These are phyloP conservation scores for Globisporangium paddicum DNA, from an alignment of 352 stramenopile genomes.

Conservation along the genomic window DNA sequence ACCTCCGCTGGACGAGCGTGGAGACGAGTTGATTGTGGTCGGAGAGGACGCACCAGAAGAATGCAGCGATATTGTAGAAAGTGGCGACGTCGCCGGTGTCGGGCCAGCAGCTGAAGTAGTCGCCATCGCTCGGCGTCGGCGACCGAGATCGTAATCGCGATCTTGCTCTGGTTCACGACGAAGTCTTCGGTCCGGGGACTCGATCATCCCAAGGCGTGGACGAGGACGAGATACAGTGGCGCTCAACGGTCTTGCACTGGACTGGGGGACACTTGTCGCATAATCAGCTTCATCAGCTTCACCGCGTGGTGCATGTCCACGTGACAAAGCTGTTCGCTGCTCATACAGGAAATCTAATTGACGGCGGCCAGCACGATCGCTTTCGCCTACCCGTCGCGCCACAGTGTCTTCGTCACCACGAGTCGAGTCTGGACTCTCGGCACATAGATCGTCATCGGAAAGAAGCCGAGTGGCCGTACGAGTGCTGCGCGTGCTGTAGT, in stretches of 20 bases:
- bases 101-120: not conserved
- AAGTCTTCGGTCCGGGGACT: slow-evolving; percentile 10
- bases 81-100: not conserved
- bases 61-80: not conserved
- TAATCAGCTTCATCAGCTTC: too few relatives aligned
- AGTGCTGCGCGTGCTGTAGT: not conserved
- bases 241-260: not conserved
- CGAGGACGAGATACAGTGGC: slow-evolving; percentile 4
- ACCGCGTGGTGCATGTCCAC: too few relatives aligned
- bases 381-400: not conserved
- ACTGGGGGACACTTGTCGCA: not conserved
- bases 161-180: slow-evolving; percentile 13
- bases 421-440: slow-evolving; percentile 46
- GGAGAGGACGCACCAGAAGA: slow-evolving; percentile 22
- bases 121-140: not conserved
- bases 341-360: slow-evolving; percentile 37
- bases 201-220: slow-evolving; percentile 8
- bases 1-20: slow-evolving; percentile 8
- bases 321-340: not conserved
- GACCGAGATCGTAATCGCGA: slow-evolving; percentile 9
- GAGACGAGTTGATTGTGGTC: slow-evolving; percentile 15
- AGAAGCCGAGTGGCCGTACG: slow-evolving; percentile 1
- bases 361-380: slow-evolving; percentile 15
- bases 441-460: slow-evolving; percentile 41
- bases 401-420: not conserved